Conservation (phyloP, 1,139 yeast species). For the Kluyveromyces marxianus region DNA sequence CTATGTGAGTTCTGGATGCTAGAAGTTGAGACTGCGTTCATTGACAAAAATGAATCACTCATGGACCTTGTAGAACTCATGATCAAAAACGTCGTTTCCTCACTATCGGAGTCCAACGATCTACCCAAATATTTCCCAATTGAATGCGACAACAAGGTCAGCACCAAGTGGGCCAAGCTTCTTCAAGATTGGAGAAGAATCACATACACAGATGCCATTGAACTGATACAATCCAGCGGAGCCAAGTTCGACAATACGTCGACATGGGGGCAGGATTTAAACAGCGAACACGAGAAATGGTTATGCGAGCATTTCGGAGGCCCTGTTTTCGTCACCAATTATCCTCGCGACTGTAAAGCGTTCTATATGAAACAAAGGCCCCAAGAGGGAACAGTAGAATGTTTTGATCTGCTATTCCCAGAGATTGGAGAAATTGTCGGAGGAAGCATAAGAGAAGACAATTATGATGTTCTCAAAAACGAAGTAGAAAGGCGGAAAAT, state of each 20-base stretch:
- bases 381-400: conserved; percentile 62
- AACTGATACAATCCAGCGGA: conserved; percentile 33
- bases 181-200: conserved; percentile 54
- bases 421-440: conserved; percentile 96
- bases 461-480: conserved; percentile 38
- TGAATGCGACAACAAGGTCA: not conserved
- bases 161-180: conserved; percentile 30
- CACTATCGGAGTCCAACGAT: conserved; percentile 32
- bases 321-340: conserved; percentile 87
- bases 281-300: conserved; percentile 88
- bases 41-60: conserved; percentile 50
- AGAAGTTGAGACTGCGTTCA: conserved; percentile 80
- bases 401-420: conserved; percentile 84
- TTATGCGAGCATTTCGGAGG: conserved; percentile 58
- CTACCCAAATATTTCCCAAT: conserved; percentile 4
- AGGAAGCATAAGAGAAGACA: conserved; percentile 85
- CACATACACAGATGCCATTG: conserved; percentile 70
- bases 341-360: conserved; percentile 74
- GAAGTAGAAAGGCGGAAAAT: conserved; percentile 48
- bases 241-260: conserved; percentile 31
- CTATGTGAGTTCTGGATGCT: conserved; percentile 96
- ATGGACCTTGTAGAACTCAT: conserved; percentile 61
- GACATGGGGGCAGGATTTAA: conserved; percentile 65
- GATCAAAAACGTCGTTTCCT: conserved; percentile 46
- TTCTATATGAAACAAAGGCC: conserved; percentile 70